These are phyloP conservation scores for Flaveria trinervia DNA, from an alignment of 129 eudicot genomes.

Conservation along the genomic window DNA sequence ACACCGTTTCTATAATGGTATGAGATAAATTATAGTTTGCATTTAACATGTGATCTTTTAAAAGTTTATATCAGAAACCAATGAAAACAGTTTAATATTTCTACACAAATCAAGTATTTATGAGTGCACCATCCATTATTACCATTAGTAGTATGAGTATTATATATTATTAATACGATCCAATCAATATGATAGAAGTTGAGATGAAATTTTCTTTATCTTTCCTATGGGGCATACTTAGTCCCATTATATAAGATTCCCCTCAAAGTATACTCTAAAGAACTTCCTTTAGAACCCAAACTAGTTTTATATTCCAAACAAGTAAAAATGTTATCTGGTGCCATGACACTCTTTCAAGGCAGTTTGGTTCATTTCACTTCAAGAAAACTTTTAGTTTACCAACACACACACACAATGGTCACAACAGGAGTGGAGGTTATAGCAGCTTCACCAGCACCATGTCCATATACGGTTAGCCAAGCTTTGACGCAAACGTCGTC, in stretches of 20 bases:
- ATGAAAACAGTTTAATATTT: too few species aligned
- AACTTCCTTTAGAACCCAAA: constrained; percentile 1
- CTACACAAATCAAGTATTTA: too few species aligned
- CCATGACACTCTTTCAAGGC: constrained; percentile 35
- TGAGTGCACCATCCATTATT: too few species aligned
- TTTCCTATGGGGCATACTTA: constrained; percentile 25
- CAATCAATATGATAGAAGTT: not conserved
- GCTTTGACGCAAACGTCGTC: constrained; percentile 73
- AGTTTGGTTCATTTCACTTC: constrained; percentile 30
- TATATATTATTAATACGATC: not conserved
- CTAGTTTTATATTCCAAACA: not conserved
- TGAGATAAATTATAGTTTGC: too few species aligned
- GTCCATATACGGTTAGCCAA: constrained; percentile 35
- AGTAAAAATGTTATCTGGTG: constrained; percentile 30
- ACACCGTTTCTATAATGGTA: too few species aligned
- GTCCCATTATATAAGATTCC: constrained; percentile 16
- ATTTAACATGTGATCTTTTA: too few species aligned
- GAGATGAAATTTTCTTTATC: constrained; percentile 2
- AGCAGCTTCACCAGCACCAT: constrained; percentile 21
- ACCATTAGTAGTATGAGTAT: too few species aligned
- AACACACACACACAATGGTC: constrained; percentile 13
- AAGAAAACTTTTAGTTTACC: constrained; percentile 47
- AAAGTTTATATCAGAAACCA: too few species aligned
- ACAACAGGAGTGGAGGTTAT: constrained; percentile 2
- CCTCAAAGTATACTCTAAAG: constrained; percentile 17